A percentile compares a stretch with the other conserved stretches of the same genome.
phyloP scores from a whole-genome alignment of 176 grass and related monocot genomes.

The Pontederia paniculata region DNA sequence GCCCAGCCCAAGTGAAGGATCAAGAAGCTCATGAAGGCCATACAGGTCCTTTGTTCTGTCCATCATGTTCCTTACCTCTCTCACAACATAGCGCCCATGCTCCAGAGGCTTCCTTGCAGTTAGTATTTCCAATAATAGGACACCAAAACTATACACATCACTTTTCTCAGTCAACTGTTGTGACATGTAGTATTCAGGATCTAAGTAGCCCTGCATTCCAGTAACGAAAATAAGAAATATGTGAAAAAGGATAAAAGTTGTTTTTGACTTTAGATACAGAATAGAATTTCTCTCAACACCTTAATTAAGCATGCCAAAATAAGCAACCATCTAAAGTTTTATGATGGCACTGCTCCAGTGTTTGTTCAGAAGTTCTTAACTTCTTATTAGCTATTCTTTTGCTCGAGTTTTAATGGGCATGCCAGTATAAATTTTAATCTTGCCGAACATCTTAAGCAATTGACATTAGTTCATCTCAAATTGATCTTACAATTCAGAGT shows the following conservation, averaged over 20 bases:
- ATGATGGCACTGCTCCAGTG: too few relatives aligned
- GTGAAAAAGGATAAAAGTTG: background rate
- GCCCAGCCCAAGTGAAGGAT: slow-evolving; percentile 8
- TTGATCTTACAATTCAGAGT: background rate
- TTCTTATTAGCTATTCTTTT: too few relatives aligned
- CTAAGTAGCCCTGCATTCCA: background rate
- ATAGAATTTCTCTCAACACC: too few relatives aligned
- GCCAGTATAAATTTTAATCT: too few relatives aligned
- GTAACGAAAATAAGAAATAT: background rate
- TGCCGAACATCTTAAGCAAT: too few relatives aligned
- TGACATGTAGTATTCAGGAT: slow-evolving; percentile 10
- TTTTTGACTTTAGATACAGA: too few relatives aligned
- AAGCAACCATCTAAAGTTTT: too few relatives aligned
- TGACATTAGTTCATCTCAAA: background rate
- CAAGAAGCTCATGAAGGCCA: slow-evolving; percentile 10
- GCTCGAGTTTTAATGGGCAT: too few relatives aligned
- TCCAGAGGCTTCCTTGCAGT: slow-evolving; percentile 2
- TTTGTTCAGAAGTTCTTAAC: too few relatives aligned
- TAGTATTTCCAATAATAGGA: background rate
- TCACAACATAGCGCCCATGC: background rate
- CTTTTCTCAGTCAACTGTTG: slow-evolving; percentile 7
- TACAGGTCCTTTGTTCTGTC: slow-evolving; percentile 10
- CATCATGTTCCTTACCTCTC: background rate
- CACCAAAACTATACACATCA: slow-evolving; percentile 4
- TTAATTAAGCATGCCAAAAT: too few relatives aligned